A percentile compares a stretch with the other conserved stretches of the same genome.
Conservation (phyloP, 192 early-diverging fungal genomes). For the Umbelopsis vinacea region DNA sequence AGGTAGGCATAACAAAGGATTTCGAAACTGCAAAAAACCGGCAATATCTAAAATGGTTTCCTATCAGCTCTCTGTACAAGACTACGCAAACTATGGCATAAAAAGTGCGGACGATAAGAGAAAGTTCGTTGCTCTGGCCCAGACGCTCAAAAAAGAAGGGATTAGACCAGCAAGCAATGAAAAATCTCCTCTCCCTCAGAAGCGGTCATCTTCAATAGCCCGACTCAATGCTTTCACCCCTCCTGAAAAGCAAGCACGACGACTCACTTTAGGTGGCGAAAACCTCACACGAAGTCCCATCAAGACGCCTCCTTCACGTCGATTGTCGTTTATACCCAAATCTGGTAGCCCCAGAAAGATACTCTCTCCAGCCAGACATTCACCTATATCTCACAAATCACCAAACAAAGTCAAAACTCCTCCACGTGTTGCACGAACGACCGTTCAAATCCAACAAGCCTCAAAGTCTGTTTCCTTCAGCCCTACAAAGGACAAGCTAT, state of each 20-base stretch:
- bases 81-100: conserved; percentile 51
- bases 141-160: conserved; percentile 15
- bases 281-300: conserved; percentile 1
- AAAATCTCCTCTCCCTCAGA: conserved; percentile 3
- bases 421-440: conserved; percentile 1
- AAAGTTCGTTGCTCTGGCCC: conserved; percentile 45
- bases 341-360: conserved; percentile 13
- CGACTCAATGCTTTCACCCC: neutral
- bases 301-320: conserved; percentile 19
- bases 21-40: no score
- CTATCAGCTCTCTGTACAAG: conserved; percentile 67
- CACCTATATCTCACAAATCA: conserved; percentile 3
- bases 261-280: conserved; percentile 11
- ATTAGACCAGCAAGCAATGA: conserved; percentile 1
- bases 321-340: conserved; percentile 20
- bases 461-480: conserved; percentile 19
- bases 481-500: neutral
- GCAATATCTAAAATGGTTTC: neutral
- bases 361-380: conserved; percentile 3
- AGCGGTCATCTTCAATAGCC: conserved; percentile 13
- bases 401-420: conserved; percentile 22
- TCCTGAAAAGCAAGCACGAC: conserved; percentile 17
- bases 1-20: neutral
- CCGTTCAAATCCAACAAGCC: neutral
- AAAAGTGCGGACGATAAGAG: conserved; percentile 54